phyloP scores from a whole-genome alignment of 495 filamentous ascomycete genomes.

The Bombardia bombarda region DNA sequence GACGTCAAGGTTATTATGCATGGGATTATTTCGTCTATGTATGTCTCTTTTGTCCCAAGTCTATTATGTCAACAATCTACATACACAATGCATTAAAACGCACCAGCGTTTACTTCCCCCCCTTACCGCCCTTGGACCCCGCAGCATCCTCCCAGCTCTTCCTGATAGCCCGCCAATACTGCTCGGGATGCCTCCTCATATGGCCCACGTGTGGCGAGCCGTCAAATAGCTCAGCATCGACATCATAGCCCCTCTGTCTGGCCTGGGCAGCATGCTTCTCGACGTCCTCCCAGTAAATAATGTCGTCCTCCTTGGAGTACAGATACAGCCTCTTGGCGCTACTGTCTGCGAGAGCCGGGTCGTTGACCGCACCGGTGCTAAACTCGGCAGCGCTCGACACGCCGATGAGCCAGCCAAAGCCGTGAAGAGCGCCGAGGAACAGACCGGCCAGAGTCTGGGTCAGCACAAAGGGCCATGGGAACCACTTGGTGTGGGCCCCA shows the following conservation, averaged over 20 bases:
- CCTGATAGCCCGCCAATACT: slow-evolving; percentile 45
- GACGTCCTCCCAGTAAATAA: slow-evolving; percentile 46
- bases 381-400: slow-evolving; percentile 26
- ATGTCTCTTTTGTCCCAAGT: not conserved
- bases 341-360: slow-evolving; percentile 19
- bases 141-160: slow-evolving; percentile 31
- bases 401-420: slow-evolving; percentile 23
- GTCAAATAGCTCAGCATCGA: slow-evolving; percentile 40
- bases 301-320: slow-evolving; percentile 47
- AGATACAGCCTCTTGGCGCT: slow-evolving; percentile 36
- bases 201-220: slow-evolving; percentile 48
- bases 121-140: not conserved
- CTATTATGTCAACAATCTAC: too few relatives aligned
- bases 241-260: slow-evolving; percentile 31
- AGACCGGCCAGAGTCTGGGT: slow-evolving; percentile 33
- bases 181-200: slow-evolving; percentile 41
- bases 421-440: slow-evolving; percentile 22
- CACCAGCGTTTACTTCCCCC: too few relatives aligned
- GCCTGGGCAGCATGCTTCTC: slow-evolving; percentile 41
- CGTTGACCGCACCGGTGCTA: slow-evolving; percentile 26
- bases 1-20: too few relatives aligned
- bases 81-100: too few relatives aligned
- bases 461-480: slow-evolving; percentile 37
- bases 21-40: not conserved
- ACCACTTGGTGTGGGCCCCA: slow-evolving; percentile 29